A percentile compares a stretch with the other conserved stretches of the same genome.
Conservation (phyloP, 2,329 filamentous ascomycete species). For the Orbilia brochopaga region DNA sequence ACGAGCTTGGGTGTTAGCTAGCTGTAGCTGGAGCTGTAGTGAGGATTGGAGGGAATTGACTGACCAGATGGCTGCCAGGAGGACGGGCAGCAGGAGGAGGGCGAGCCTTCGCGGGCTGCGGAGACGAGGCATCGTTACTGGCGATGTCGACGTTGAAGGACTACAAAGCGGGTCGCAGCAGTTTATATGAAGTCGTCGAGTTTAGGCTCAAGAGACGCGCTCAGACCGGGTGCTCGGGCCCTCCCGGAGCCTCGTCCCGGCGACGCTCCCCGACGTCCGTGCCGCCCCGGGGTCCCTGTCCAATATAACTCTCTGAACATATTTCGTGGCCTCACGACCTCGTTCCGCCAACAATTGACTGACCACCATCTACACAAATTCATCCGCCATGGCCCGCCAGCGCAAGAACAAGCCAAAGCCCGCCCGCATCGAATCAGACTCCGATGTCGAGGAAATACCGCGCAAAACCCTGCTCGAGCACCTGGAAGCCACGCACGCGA, state of each 20-base stretch:
- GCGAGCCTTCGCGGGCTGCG: conserved; percentile 24
- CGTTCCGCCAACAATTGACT: not conserved
- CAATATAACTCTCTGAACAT: too few relatives aligned
- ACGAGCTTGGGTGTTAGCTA: conserved; percentile 58
- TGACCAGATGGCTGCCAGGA: conserved; percentile 36
- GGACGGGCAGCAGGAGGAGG: conserved; percentile 55
- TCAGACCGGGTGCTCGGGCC: conserved; percentile 28
- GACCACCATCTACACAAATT: not conserved
- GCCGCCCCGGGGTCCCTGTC: not conserved
- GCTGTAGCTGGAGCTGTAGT: conserved; percentile 13
- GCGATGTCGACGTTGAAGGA: conserved; percentile 12
- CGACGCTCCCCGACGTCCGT: conserved; percentile 19
- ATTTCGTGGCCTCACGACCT: not conserved
- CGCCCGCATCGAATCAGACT: conserved; percentile 59
- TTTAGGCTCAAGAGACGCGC: conserved; percentile 2
- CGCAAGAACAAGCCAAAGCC: conserved; percentile 50
- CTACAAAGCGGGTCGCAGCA: not conserved
- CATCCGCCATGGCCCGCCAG: conserved; percentile 35
- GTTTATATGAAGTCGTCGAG: conserved; percentile 8
- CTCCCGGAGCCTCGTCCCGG: conserved; percentile 10
- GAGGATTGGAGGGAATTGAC: conserved; percentile 6
- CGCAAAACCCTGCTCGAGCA: conserved; percentile 75
- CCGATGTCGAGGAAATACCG: conserved; percentile 53
- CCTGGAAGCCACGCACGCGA: conserved; percentile 66
- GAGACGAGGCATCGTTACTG: conserved; percentile 19